Percentiles rank a stretch among this genome's conserved stretches.
Evolutionary conservation across 2,329 filamentous ascomycete species (phyloP).

Genomic region (Cercospora berteroae): DNA sequence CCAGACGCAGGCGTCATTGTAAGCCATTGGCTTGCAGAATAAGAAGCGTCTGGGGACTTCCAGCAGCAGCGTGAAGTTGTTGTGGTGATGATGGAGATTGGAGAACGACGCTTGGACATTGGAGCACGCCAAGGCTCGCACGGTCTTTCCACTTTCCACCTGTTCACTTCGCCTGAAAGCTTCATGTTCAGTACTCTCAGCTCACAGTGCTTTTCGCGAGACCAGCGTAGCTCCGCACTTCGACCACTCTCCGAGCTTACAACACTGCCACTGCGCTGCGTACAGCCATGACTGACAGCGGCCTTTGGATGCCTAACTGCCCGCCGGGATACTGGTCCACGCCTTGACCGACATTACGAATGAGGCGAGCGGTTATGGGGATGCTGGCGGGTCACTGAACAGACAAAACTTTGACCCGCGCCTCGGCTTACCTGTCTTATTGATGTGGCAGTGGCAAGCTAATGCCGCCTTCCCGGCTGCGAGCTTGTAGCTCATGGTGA

Average conservation of each 20-base stretch:
- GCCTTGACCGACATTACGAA: background rate
- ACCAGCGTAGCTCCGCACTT: background rate
- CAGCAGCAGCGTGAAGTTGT: background rate
- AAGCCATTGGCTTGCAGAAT: background rate
- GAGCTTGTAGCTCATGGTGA: slow-evolving; percentile 1
- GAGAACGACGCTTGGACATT: background rate
- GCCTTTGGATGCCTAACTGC: background rate
- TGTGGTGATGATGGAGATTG: background rate
- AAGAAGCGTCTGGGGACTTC: background rate
- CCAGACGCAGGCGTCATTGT: background rate
- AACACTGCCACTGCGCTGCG: background rate
- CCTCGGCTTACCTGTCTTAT: slow-evolving; percentile 17
- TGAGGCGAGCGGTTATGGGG: slow-evolving; percentile 3
- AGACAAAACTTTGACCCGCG: background rate
- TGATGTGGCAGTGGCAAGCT: slow-evolving; percentile 7
- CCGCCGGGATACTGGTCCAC: background rate
- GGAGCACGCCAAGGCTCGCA: background rate
- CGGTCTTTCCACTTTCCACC: background rate
- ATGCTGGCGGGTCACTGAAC: slow-evolving; percentile 5
- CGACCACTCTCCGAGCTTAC: background rate
- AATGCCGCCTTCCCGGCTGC: slow-evolving; percentile 10
- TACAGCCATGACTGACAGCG: background rate
- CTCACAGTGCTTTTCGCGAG: background rate
- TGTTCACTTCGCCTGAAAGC: background rate
- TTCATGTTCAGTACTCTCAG: background rate